Conservation (phyloP, 495 filamentous ascomycete genomes). For the Podospora bellae-mahoneyi region DNA sequence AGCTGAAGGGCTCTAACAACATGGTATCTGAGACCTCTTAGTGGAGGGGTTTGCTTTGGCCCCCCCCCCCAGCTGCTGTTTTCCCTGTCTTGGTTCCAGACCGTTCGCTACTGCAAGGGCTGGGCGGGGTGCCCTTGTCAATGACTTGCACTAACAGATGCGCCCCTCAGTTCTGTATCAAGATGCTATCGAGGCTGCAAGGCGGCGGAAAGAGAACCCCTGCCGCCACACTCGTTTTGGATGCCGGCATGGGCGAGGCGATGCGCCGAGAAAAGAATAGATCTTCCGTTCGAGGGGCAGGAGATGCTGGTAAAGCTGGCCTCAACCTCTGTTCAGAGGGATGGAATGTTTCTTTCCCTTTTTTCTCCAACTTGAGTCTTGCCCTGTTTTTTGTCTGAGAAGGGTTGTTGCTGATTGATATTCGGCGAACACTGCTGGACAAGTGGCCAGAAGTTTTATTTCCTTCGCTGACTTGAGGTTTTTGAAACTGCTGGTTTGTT, state of each 20-base stretch:
- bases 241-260: conserved; percentile 8
- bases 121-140: too few relatives aligned
- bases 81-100: too few relatives aligned
- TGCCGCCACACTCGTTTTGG: conserved; percentile 10
- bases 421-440: not conserved
- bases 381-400: not conserved
- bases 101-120: too few relatives aligned
- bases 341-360: not conserved
- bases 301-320: not conserved
- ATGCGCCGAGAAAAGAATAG: conserved; percentile 5
- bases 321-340: not conserved
- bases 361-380: not conserved
- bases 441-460: not conserved
- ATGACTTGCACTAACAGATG: not conserved
- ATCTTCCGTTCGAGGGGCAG: conserved; percentile 1
- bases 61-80: too few relatives aligned
- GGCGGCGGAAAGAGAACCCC: not conserved
- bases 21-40: not conserved
- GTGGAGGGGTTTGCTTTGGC: not conserved
- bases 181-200: not conserved
- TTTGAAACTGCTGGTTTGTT: not conserved
- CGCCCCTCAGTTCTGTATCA: not conserved
- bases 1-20: not conserved
- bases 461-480: not conserved
- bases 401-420: not conserved